Conservation (phyloP, 768 basidiomycete species). For the Leccinum subtestaceum region DNA sequence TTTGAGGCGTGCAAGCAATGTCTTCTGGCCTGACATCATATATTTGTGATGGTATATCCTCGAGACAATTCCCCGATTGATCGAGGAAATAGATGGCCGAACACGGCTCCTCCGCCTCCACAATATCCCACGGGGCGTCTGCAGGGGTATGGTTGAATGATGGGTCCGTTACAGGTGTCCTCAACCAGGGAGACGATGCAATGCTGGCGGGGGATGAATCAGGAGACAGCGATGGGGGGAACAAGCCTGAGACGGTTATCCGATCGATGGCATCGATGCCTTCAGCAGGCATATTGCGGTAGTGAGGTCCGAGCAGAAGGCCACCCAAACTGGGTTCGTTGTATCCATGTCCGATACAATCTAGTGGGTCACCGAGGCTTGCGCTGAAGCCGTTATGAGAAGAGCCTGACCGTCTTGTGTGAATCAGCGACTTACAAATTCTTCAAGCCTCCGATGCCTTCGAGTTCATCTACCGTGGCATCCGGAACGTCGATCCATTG, state of each 20-base stretch:
- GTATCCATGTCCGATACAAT: background rate
- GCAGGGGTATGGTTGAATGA: background rate
- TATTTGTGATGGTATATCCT: conserved; percentile 9
- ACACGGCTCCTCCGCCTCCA: background rate
- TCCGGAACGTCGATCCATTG: conserved; percentile 19
- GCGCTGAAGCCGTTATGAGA: conserved; percentile 13
- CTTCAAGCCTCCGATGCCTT: conserved; percentile 16
- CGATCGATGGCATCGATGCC: background rate
- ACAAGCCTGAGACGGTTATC: background rate
- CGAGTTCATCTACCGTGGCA: conserved; percentile 20
- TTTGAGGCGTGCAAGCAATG: conserved; percentile 14
- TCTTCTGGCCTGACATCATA: conserved; percentile 20
- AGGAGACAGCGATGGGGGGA: conserved; percentile 22
- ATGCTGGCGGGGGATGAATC: conserved; percentile 24
- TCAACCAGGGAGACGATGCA: conserved; percentile 23
- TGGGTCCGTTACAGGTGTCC: conserved; percentile 15
- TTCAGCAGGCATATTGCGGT: background rate
- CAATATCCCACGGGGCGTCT: conserved; percentile 1
- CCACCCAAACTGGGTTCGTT: conserved; percentile 7
- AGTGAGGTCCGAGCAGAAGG: conserved; percentile 9
- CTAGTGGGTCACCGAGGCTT: background rate
- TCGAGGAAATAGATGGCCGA: conserved; percentile 11
- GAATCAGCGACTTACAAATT: conserved; percentile 20
- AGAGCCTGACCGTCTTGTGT: conserved; percentile 2
- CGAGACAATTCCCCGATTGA: conserved; percentile 12